Evolutionary conservation across 2,329 filamentous ascomycete genomes (phyloP), one percentile per base, ranked within the genome.

Genomic region (Elsinoe fawcettii): DNA sequence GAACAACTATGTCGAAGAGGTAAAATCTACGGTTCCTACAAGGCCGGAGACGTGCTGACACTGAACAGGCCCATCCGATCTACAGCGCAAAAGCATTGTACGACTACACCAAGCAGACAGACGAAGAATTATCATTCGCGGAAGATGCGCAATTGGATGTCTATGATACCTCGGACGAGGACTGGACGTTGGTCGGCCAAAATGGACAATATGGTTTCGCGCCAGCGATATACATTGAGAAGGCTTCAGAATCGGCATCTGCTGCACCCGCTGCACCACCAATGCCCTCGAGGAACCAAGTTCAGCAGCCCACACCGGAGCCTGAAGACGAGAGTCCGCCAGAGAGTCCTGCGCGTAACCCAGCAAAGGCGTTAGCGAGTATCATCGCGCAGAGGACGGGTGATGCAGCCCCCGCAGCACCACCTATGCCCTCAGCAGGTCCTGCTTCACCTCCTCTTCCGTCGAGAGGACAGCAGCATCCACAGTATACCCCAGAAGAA

Each of bases 81-180:
- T 77, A 82, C 60, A 80, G 85, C 63, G 93, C 92, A 51, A 90
- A 87, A 71, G 89, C 93, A n/a, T 81, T 97, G n/a, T 99, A 92
- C 76, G 93, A 99, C 71, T 99, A 99, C 71, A 88, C 88, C 53
- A 84, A 92, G 65, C 93, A 99, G 75, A 99, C 93, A 22, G 93
- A 99, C 68, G 93, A 99, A 73, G 93, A 99, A 73, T 79, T 99
- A 8, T 97, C 92, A 22, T 97, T 99, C 69, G 82, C 88, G 51
- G 93, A 99, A 75, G 91, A 96, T 69, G 85, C 87, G 39, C 74
- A 83, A 44, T 80, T 99, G 51, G 78, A 87, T 60, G 88, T 99
- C 49, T 97, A 88, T 73, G 93, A 99, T 71, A 85, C 80, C 8
- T 87, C 90, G 4, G 93, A 99, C 71, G 89, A 90, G 12, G 93